These are phyloP conservation scores for Aspergillus spinulosporus DNA, from an alignment of 2,329 filamentous ascomycete genomes.

Conservation along the genomic window DNA sequence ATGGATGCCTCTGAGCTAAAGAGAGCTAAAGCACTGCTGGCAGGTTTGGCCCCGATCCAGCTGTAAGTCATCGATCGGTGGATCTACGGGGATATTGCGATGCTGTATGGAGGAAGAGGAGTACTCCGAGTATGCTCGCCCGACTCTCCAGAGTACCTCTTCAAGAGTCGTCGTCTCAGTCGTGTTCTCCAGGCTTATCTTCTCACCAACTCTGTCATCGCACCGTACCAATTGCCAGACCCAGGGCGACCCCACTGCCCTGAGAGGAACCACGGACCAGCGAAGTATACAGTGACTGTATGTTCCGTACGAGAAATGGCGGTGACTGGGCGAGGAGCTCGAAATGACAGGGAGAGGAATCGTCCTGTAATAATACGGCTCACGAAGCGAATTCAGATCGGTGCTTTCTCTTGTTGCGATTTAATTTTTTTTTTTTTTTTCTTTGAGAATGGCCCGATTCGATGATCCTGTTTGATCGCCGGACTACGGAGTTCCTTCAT, in stretches of 20 bases:
- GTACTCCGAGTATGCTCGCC: background rate
- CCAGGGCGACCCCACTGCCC: background rate
- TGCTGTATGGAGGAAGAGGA: conserved; percentile 13
- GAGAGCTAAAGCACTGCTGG: background rate
- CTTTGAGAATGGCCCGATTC: background rate
- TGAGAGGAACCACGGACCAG: background rate
- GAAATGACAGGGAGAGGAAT: background rate
- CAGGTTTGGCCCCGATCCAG: conserved; percentile 23
- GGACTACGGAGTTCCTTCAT: background rate
- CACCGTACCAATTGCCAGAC: background rate
- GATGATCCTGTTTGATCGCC: background rate
- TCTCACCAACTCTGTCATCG: background rate
- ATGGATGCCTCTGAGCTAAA: background rate
- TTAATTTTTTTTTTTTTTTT: conserved; percentile 1
- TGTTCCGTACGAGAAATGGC: background rate
- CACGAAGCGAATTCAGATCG: background rate
- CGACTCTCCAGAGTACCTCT: background rate
- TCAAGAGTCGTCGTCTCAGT: no score
- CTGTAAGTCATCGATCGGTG: conserved; percentile 29
- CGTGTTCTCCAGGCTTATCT: no score
- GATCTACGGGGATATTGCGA: conserved; percentile 24
- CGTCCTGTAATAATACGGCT: conserved; percentile 10
- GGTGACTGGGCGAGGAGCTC: conserved; percentile 2
- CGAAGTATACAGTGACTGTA: background rate
- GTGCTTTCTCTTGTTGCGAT: background rate